Evolutionary conservation across 352 stramenopile species (phyloP).

Genomic region (Phytopythium aichiense): DNA sequence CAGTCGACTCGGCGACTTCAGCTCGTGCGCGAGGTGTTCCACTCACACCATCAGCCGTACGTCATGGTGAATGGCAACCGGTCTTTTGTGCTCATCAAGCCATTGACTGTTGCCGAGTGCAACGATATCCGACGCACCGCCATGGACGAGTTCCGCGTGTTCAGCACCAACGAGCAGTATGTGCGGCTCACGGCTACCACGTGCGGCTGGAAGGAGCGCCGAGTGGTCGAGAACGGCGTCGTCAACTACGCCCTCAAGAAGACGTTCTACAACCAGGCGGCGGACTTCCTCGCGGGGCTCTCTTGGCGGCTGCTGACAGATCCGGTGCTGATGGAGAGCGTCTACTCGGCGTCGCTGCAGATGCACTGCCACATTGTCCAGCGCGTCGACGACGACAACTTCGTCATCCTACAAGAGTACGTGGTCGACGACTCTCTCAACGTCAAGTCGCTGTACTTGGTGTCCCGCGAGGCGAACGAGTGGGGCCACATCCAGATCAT

Average conservation of each 20-base stretch:
- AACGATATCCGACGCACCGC: not conserved
- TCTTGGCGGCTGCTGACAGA: constrained; percentile 4
- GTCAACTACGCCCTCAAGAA: constrained; percentile 9
- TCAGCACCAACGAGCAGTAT: constrained; percentile 7
- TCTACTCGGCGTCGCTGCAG: constrained; percentile 4
- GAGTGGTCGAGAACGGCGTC: constrained; percentile 5
- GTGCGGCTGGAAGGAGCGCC: constrained; percentile 3
- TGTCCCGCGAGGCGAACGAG: constrained; percentile 2
- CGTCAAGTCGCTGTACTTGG: constrained; percentile 6
- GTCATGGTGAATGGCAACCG: not conserved
- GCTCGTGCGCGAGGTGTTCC: constrained; percentile 5
- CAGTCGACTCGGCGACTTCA: not conserved
- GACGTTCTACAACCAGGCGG: constrained; percentile 1
- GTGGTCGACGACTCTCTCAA: constrained; percentile 2
- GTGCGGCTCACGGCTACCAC: constrained; percentile 4
- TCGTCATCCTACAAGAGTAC: constrained; percentile 4
- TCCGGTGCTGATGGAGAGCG: not conserved
- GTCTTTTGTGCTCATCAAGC: constrained; percentile 6
- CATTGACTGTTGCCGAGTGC: constrained; percentile 2
- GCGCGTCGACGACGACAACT: constrained; percentile 7
- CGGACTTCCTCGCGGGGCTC: not conserved
- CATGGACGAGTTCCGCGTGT: constrained; percentile 3
- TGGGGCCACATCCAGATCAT: constrained; percentile 1
- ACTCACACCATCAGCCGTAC: not conserved
- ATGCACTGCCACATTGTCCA: constrained; percentile 6